Evolutionary conservation across 768 basidiomycete species (phyloP), one percentile per base, ranked within the genome.

Genomic region (Pulveroboletus sp.): DNA sequence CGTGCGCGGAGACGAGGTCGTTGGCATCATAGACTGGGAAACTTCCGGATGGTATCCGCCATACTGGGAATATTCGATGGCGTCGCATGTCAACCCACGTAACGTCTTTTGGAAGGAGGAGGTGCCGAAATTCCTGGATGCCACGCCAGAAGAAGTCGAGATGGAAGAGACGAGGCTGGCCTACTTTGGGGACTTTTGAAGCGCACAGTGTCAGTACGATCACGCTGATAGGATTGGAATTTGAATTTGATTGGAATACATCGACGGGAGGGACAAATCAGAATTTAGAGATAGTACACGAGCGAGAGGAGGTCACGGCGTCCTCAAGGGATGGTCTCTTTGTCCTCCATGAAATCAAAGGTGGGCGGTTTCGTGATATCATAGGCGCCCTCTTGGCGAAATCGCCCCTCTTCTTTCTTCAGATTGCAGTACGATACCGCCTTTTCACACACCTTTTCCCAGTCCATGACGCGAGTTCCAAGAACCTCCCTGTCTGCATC

Each of bases 1-100:
- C 2, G 41, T 31, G 1, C 5, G 11, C 3, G 42, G 29, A 0
- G 29, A 49, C 2, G 4, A 19, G 0, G 20, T 43, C 1, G 36
- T 49, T 10, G 41, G 36, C 6, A 43, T 43, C 11, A 17, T 43
- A 7, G 48, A 43, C 11, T 43, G 40, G 47, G 48, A 49, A 38
- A 43, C 35, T 1, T 19, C 36, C 0, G 35, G 48, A n/a, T 49
- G 40, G 47, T 42, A 43, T 42, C 37, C 29, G 8, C 7, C n/a
- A 6, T 46, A 48, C 19, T 47, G 39, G 46, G 38, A 40, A 21
- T 35, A 41, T 16, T 13, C 33, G 2, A 48, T 36, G 40, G 24
- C 40, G 9, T 57, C 14, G 39, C 9, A 35, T 16, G 33, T 12
- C 2, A 23, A 43, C 12, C 43, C 43, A n/a, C 7, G 11, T 6